Percentiles rank a stretch among this genome's conserved stretches.
Evolutionary conservation across 495 filamentous ascomycete genomes (phyloP).

Genomic region (Podospora pseudoanserina): DNA sequence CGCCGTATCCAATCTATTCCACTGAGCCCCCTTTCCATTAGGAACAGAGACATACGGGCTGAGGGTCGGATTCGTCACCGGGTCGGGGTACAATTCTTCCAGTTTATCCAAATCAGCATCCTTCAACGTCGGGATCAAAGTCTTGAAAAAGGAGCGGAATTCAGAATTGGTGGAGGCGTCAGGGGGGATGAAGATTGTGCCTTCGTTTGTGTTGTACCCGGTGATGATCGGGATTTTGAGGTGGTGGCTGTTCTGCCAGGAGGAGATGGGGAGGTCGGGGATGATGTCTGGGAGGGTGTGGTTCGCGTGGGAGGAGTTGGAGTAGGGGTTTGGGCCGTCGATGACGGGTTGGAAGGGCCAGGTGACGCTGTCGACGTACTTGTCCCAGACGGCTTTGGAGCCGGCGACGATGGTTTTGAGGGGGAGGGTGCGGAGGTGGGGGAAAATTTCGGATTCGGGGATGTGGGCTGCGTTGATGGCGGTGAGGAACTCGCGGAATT

Average conservation of each 20-base stretch:
- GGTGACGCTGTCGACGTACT: conserved; percentile 52
- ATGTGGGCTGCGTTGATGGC: conserved; percentile 41
- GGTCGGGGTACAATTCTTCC: conserved; percentile 56
- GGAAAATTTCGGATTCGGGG: conserved; percentile 45
- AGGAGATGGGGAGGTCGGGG: conserved; percentile 52
- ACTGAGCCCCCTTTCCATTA: conserved; percentile 50
- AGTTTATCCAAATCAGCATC: conserved; percentile 47
- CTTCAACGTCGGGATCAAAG: conserved; percentile 52
- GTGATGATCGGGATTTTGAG: conserved; percentile 61
- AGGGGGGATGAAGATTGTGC: conserved; percentile 55
- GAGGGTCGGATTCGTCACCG: conserved; percentile 26
- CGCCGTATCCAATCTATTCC: conserved; percentile 56
- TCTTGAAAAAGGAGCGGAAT: conserved; percentile 54
- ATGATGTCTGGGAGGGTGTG: conserved; percentile 38
- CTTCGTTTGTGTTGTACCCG: conserved; percentile 65
- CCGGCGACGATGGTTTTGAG: conserved; percentile 45
- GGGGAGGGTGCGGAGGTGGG: conserved; percentile 49
- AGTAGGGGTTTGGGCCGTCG: conserved; percentile 44
- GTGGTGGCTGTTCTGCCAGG: conserved; percentile 50
- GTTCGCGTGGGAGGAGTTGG: conserved; percentile 18
- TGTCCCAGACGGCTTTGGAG: conserved; percentile 49
- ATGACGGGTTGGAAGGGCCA: conserved; percentile 70
- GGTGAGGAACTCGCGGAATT: conserved; percentile 57
- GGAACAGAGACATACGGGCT: conserved; percentile 33
- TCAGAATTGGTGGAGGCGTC: conserved; percentile 41